Base-by-base conservation (phyloP, 345 rosid genomes). In the Erucastrum elatum region DNA sequence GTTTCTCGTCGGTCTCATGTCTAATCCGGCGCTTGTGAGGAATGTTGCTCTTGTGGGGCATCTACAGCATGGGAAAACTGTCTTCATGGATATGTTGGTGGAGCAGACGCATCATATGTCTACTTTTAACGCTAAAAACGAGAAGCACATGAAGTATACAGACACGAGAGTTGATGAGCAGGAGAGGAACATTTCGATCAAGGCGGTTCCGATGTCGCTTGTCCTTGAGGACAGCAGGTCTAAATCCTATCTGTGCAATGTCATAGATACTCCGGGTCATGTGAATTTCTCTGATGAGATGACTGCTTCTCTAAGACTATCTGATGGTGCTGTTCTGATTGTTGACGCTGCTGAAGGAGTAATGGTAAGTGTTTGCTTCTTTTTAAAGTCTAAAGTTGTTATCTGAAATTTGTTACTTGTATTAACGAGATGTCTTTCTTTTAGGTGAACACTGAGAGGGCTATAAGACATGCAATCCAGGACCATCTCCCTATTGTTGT, bases 321-420 rank as follows among this genome's bases (percentile, higher is more conserved):
- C 96, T 69, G 99, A 95, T 77, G 99, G 99, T 80, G 99, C 94
- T 68, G 97, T 95, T 70, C 84, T 95, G 74, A 78, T 95, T 80
- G 98, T 93, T 71, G 99, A 95, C 87, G 98, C 99, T 51, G 99
- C 94, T 76, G 99, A 93, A 86, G 98, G 98, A 74, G 94, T 95
- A 31, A 82, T 82, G 84, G 84, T 82, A 37, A 1, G 82, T 37
- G 27, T 68, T 76, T 61, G 29, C 9, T 60, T 67, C 66, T 41
- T 26, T 44, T 49, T 75, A 33, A 11, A 15, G 7, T 71, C 26
- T 70, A 27, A 29, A 31, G 30, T 16, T 31, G 8, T 7, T 30
- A n/a, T 44, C 8, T 68, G 21, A 61, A 27, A 31, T 75, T 68
- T 55, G 59, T 30, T 31, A 33, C 16, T 2, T 53, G 51, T 75